Conservation (phyloP, 441 rosid genomes). For the Mallotus repandus region DNA sequence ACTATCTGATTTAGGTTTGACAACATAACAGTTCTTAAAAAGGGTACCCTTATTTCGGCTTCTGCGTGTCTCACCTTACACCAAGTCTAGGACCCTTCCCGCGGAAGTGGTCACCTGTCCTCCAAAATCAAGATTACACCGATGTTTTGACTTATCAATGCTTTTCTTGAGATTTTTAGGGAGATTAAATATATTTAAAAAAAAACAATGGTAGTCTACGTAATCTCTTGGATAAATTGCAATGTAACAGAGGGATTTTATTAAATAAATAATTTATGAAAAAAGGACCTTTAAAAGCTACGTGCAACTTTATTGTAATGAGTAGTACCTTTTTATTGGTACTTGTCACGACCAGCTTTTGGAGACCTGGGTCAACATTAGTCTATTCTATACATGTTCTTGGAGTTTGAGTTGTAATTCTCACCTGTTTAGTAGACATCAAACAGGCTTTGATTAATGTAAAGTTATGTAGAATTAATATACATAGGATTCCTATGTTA, state of each 20-base stretch:
- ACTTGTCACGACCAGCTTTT: conserved; percentile 49
- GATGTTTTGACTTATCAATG: conserved; percentile 26
- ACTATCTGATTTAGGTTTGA: not conserved
- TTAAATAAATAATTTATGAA: no score
- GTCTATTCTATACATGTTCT: conserved; percentile 5
- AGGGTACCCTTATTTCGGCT: conserved; percentile 20
- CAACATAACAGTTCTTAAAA: not conserved
- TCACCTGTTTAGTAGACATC: conserved; percentile 13
- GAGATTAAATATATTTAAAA: no score
- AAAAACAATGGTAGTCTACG: no score
- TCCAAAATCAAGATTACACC: not conserved
- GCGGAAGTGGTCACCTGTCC: no score
- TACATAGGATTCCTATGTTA: no score
- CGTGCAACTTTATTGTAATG: conserved; percentile 25
- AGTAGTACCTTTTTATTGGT: conserved; percentile 43
- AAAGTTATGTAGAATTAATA: no score
- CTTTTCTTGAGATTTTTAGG: not conserved
- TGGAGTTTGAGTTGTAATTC: conserved; percentile 27
- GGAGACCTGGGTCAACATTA: conserved; percentile 37
- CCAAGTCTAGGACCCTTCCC: not conserved
- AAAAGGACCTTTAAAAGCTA: not conserved
- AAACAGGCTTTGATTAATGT: not conserved
- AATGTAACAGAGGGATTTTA: not conserved
- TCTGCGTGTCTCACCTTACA: not conserved
- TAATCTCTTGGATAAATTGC: not conserved